Evolutionary conservation across 2,329 filamentous ascomycete genomes (phyloP).

Genomic region (Cordyceps cateniannulata): DNA sequence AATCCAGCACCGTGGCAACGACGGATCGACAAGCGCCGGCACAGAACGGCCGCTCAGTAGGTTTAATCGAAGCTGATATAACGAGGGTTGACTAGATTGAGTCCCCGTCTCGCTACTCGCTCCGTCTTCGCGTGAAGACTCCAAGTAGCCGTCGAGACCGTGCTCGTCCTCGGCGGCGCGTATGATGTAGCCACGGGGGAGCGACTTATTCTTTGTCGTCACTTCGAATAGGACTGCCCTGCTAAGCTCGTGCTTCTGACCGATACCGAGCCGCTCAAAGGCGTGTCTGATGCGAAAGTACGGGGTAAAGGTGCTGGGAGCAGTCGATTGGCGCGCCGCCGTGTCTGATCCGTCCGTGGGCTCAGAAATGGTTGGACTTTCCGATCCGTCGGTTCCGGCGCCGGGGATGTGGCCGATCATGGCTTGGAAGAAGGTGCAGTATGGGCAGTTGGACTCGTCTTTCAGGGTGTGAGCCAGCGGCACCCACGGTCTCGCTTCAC

Average conservation of each 20-base stretch:
- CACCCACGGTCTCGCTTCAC: conserved; percentile 31
- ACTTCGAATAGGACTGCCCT: conserved; percentile 30
- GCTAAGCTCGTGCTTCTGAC: conserved; percentile 31
- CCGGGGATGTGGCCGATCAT: conserved; percentile 20
- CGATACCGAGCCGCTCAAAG: conserved; percentile 31
- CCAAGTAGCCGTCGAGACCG: conserved; percentile 19
- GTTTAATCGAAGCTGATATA: background rate
- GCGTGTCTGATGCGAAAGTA: conserved; percentile 32
- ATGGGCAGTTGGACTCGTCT: conserved; percentile 27
- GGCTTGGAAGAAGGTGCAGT: conserved; percentile 32
- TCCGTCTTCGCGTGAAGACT: conserved; percentile 12
- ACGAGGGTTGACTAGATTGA: background rate
- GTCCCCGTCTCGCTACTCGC: background rate
- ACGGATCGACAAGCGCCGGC: conserved; percentile 22
- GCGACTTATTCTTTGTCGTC: conserved; percentile 27
- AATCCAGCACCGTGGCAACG: conserved; percentile 28
- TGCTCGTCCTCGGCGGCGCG: conserved; percentile 22
- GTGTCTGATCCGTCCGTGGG: background rate
- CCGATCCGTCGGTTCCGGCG: conserved; percentile 16
- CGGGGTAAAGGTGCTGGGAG: conserved; percentile 29
- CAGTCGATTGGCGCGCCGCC: background rate
- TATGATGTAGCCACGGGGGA: conserved; percentile 32
- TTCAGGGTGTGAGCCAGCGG: conserved; percentile 27
- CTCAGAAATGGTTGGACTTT: background rate
- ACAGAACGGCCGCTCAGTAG: conserved; percentile 27